A percentile compares a stretch with the other conserved stretches of the same genome.
Evolutionary conservation across 495 filamentous ascomycete genomes (phyloP).

Genomic region (Clohesyomyces aquaticus): DNA sequence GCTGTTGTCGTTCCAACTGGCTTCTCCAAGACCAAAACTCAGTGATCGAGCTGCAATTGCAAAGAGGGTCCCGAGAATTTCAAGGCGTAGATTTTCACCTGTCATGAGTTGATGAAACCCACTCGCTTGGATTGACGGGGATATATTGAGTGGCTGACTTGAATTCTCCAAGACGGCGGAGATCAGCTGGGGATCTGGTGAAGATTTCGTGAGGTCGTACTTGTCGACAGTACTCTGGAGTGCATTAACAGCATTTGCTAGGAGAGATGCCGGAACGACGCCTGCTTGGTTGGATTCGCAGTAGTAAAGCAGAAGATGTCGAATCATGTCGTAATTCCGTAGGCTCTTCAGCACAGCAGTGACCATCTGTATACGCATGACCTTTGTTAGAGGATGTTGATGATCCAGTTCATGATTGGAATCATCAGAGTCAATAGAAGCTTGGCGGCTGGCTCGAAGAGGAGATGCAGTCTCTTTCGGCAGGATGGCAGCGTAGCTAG

Average conservation of each 20-base stretch:
- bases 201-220: conserved; percentile 7
- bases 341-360: conserved; percentile 16
- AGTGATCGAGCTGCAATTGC: conserved; percentile 11
- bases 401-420: conserved; percentile 2
- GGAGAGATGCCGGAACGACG: neutral
- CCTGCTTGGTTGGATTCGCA: conserved; percentile 4
- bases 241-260: conserved; percentile 4
- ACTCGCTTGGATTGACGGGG: neutral
- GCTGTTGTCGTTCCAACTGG: neutral
- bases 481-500: conserved; percentile 25
- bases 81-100: conserved; percentile 26
- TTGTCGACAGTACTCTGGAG: conserved; percentile 19
- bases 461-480: neutral
- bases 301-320: neutral
- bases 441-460: neutral
- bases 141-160: conserved; percentile 17
- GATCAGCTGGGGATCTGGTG: conserved; percentile 17
- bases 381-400: conserved; percentile 19
- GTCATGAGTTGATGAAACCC: conserved; percentile 23
- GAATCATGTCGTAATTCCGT: conserved; percentile 14
- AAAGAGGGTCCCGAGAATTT: conserved; percentile 21
- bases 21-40: conserved; percentile 2
- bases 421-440: conserved; percentile 7
- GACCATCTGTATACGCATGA: conserved; percentile 18
- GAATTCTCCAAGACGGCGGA: conserved; percentile 16